Evolutionary conservation across 2,329 filamentous ascomycete species (phyloP).

Genomic region (Ophiocordyceps camponoti-saundersi): DNA sequence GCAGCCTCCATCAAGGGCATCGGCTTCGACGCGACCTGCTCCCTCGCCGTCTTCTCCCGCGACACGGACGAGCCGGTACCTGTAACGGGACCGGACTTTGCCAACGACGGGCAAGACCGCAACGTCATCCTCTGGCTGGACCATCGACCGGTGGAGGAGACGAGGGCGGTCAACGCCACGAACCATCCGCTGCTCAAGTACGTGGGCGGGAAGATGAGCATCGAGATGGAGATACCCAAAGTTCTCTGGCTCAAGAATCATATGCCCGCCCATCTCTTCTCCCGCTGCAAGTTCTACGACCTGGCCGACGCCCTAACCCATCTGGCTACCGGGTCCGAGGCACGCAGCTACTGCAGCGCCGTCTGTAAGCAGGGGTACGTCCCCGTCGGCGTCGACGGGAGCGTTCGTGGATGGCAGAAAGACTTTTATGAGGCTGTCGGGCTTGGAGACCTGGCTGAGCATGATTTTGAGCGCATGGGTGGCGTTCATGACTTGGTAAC

Average conservation of each 20-base stretch:
- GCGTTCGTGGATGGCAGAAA: conserved; percentile 94
- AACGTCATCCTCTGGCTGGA: conserved; percentile 98
- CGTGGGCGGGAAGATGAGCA: conserved; percentile 94
- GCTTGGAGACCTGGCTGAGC: conserved; percentile 64
- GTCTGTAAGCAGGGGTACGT: conserved; percentile 97
- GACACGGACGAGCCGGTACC: conserved; percentile 81
- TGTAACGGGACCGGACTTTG: conserved; percentile 77
- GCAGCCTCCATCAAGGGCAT: conserved; percentile 66
- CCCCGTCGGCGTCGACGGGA: conserved; percentile 91
- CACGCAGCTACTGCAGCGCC: conserved; percentile 83
- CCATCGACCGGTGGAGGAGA: conserved; percentile 81
- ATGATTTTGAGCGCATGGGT: conserved; percentile 85
- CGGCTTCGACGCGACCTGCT: conserved; percentile 98
- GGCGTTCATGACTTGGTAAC: conserved; percentile 80
- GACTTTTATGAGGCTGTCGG: conserved; percentile 84
- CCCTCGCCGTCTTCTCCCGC: conserved; percentile 73
- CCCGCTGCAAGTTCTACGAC: conserved; percentile 93
- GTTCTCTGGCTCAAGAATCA: conserved; percentile 97
- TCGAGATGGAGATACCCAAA: conserved; percentile 99
- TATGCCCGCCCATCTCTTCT: conserved; percentile 84
- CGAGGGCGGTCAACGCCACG: conserved; percentile 82
- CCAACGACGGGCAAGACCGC: conserved; percentile 61
- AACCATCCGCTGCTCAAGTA: conserved; percentile 87
- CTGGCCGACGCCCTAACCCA: conserved; percentile 85
- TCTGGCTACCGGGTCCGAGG: conserved; percentile 82